Conservation (phyloP, 139 green algal species). For the Chlorella ohadii region DNA sequence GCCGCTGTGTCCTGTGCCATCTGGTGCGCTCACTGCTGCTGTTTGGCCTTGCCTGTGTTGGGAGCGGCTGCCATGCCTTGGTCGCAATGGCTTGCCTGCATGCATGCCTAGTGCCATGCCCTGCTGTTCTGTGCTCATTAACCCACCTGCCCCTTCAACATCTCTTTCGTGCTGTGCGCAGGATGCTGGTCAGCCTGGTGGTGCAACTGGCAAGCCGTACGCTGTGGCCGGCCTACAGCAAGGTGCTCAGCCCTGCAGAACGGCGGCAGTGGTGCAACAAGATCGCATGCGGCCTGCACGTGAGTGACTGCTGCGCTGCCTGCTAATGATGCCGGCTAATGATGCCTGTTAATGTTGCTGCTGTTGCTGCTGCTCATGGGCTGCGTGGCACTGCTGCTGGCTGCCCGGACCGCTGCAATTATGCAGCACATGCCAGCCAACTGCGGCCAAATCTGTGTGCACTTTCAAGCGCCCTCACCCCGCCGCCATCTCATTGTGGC, state of each 20-base stretch:
- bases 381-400: too few species aligned
- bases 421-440: too few species aligned
- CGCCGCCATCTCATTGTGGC: background rate
- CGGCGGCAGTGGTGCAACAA: conserved; percentile 44
- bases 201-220: conserved; percentile 11
- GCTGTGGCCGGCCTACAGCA: conserved; percentile 27
- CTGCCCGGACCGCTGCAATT: too few species aligned
- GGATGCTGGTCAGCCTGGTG: conserved; percentile 21
- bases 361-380: too few species aligned
- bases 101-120: too few species aligned
- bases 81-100: background rate
- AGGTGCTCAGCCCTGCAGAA: background rate
- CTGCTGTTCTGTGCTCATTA: background rate
- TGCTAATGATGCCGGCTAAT: too few species aligned
- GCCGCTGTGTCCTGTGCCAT: conserved; percentile 8
- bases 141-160: background rate
- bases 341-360: background rate
- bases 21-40: background rate
- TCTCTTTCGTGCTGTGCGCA: background rate
- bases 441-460: too few species aligned
- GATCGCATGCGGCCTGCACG: conserved; percentile 35
- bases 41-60: background rate
- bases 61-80: too few species aligned
- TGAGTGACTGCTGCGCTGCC: background rate
- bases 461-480: too few species aligned